These are phyloP conservation scores for Diospyros kaki DNA, from an alignment of 148 eudicot species.

Conservation along the genomic window DNA sequence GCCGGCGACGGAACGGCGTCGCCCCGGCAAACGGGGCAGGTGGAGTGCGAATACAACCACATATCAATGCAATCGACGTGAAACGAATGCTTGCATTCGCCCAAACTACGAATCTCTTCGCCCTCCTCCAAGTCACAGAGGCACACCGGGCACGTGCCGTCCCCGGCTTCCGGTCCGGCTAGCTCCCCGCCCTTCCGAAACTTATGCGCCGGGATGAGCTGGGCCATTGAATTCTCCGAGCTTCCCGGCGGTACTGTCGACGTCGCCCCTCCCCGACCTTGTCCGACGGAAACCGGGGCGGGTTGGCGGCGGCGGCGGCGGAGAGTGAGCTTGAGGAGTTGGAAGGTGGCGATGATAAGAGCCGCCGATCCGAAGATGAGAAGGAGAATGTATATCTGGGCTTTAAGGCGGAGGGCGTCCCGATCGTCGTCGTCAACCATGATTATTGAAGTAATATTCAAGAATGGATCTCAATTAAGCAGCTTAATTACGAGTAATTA, in stretches of 20 bases:
- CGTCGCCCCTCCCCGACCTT: not conserved
- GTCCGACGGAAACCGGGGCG: too few species aligned
- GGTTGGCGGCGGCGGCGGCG: not conserved
- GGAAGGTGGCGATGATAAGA: constrained; percentile 5
- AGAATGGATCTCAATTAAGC: not conserved
- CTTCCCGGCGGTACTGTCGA: not conserved
- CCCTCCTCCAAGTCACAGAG: too few species aligned
- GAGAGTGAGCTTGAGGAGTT: not conserved
- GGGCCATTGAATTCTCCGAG: constrained; percentile 9
- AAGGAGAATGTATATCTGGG: constrained; percentile 13
- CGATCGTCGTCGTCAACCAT: not conserved
- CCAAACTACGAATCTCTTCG: too few species aligned
- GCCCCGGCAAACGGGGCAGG: too few species aligned
- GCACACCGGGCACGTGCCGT: too few species aligned
- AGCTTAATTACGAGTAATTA: too few species aligned
- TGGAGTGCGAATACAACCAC: too few species aligned
- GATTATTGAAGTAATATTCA: not conserved
- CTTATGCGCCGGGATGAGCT: constrained; percentile 24
- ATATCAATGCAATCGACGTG: too few species aligned
- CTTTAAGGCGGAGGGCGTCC: not conserved
- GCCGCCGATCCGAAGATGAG: constrained; percentile 7
- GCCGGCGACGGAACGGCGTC: too few species aligned
- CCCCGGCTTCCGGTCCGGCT: not conserved
- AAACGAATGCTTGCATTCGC: too few species aligned
- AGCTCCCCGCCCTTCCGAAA: constrained; percentile 3